Conservation (phyloP, 495 filamentous ascomycete species). For the Darksidea phi region DNA sequence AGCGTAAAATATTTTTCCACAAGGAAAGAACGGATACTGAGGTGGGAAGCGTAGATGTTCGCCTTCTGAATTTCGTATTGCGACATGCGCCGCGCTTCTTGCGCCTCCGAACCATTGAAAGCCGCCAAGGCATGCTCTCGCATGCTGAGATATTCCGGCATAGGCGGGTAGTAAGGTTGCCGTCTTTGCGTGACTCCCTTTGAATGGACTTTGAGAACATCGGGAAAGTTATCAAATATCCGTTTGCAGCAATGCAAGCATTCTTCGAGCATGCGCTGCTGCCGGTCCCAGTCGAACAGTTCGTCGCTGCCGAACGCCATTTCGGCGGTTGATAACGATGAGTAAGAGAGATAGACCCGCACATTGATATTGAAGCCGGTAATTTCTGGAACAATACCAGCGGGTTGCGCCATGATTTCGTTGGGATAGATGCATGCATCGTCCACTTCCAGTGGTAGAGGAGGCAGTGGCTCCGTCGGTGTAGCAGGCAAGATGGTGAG, state of each 20-base stretch:
- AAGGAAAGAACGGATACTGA: constrained; percentile 74
- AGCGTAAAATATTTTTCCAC: constrained; percentile 68
- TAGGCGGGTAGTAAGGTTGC: constrained; percentile 34
- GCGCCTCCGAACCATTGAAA: constrained; percentile 23
- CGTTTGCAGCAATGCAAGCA: constrained; percentile 61
- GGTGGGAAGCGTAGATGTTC: constrained; percentile 73
- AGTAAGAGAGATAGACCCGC: constrained; percentile 69
- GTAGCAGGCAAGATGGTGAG: constrained; percentile 69
- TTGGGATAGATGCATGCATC: constrained; percentile 69
- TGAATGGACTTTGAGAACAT: constrained; percentile 56
- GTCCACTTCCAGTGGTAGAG: constrained; percentile 75
- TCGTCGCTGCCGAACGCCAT: constrained; percentile 69
- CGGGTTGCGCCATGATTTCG: constrained; percentile 63
- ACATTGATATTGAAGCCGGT: constrained; percentile 77
- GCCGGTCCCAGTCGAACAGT: constrained; percentile 69
- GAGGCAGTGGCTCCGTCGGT: constrained; percentile 70
- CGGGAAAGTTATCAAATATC: constrained; percentile 58
- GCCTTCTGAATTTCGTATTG: constrained; percentile 83
- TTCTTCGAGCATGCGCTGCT: constrained; percentile 62
- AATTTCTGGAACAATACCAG: constrained; percentile 59
- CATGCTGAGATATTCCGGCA: constrained; percentile 27
- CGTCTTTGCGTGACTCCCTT: constrained; percentile 21
- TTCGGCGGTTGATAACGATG: constrained; percentile 65
- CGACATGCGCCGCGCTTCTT: constrained; percentile 52
- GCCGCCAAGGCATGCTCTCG: constrained; percentile 21